phyloP scores from a whole-genome alignment of 179 eudicot genomes.

The Beta macrorhiza region DNA sequence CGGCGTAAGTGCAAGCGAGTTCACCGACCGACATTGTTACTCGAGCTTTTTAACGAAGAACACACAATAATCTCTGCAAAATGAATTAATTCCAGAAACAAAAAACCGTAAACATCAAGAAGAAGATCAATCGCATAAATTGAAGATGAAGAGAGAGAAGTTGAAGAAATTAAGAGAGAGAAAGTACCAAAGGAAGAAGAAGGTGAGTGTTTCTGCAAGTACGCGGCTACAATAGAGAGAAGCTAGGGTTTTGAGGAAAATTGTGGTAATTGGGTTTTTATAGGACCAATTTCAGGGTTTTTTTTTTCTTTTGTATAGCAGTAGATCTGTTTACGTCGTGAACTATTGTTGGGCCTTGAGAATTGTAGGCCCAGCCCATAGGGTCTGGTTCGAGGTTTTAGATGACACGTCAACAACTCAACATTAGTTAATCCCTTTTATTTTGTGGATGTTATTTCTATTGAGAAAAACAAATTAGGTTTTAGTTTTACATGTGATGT shows the following conservation, averaged over 20 bases:
- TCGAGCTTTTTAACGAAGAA: not conserved
- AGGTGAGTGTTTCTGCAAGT: not conserved
- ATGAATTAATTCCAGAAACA: not conserved
- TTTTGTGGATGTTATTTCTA: too few species aligned
- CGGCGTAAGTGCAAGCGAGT: slow-evolving; percentile 62
- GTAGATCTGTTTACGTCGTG: not conserved
- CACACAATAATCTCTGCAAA: not conserved
- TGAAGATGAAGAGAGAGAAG: not conserved
- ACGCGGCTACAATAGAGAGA: slow-evolving; percentile 17
- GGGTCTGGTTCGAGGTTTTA: not conserved
- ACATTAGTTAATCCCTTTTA: too few species aligned
- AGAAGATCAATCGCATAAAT: not conserved
- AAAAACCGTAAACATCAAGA: not conserved
- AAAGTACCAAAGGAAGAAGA: not conserved
- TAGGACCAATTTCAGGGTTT: slow-evolving; percentile 16
- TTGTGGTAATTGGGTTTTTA: not conserved
- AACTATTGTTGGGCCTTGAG: not conserved
- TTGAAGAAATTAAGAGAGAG: not conserved
- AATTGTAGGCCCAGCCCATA: not conserved
- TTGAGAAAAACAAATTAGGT: too few species aligned
- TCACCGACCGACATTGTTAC: slow-evolving; percentile 51
- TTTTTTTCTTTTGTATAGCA: not conserved
- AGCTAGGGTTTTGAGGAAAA: slow-evolving; percentile 21
- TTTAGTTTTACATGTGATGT: too few species aligned
- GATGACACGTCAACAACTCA: not conserved